Percentiles rank a stretch among this genome's conserved stretches.
phyloP scores from a whole-genome alignment of 805 yeast species.

The Candida wancherniae region DNA sequence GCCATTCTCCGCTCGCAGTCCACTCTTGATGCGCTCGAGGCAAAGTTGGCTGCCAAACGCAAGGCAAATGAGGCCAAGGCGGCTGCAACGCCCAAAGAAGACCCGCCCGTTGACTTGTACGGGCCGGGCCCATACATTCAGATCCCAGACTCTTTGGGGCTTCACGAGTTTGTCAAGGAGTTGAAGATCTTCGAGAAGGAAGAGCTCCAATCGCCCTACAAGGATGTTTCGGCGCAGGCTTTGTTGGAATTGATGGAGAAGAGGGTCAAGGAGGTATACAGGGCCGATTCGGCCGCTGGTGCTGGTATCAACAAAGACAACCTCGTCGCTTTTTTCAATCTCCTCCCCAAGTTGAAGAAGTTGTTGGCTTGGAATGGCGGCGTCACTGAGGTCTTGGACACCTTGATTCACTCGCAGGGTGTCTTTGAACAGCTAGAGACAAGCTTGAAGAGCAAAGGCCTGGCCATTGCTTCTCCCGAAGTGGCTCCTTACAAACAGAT shows the following conservation, averaged over 20 bases:
- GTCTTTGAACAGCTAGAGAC: slow-evolving; percentile 18
- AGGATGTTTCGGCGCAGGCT: slow-evolving; percentile 3
- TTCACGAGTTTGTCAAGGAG: slow-evolving; percentile 10
- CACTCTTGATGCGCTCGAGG: slow-evolving; percentile 10
- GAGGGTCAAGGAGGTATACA: slow-evolving; percentile 3
- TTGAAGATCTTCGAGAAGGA: slow-evolving; percentile 5
- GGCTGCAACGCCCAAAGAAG: background rate
- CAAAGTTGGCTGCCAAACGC: slow-evolving; percentile 10
- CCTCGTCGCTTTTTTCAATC: slow-evolving; percentile 3
- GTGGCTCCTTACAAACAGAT: slow-evolving; percentile 21
- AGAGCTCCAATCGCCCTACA: slow-evolving; percentile 6
- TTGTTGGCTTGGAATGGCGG: slow-evolving; percentile 44
- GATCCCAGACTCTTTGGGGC: slow-evolving; percentile 12
- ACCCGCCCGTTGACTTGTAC: background rate
- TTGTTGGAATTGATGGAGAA: slow-evolving; percentile 6
- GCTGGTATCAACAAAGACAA: slow-evolving; percentile 3
- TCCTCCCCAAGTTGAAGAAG: slow-evolving; percentile 8
- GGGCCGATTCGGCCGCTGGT: background rate
- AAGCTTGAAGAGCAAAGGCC: background rate
- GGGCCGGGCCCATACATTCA: slow-evolving; percentile 10
- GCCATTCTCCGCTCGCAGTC: slow-evolving; percentile 14
- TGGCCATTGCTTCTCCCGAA: background rate
- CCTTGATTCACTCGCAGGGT: slow-evolving; percentile 46
- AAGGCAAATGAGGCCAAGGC: background rate
- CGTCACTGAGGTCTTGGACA: slow-evolving; percentile 53